Percentiles rank a stretch among this genome's conserved stretches.
Evolutionary conservation across 1,284 basidiomycete genomes (phyloP).

Genomic region (Mycena citricolor): DNA sequence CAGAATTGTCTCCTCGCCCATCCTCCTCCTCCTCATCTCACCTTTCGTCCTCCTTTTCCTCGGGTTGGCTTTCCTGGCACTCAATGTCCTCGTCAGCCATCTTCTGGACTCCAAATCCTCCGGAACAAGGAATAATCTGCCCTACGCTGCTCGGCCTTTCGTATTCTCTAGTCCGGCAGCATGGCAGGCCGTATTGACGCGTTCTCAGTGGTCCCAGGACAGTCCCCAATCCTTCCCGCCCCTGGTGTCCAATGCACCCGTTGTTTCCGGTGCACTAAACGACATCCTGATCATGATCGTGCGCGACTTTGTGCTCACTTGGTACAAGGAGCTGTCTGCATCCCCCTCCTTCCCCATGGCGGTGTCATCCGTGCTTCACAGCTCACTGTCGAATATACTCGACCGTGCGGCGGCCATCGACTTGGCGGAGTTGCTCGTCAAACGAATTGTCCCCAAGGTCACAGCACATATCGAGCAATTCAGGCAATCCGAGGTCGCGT

Average conservation of each 20-base stretch:
- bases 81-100: slow-evolving; percentile 57
- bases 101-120: slow-evolving; percentile 49
- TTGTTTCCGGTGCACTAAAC: slow-evolving; percentile 69
- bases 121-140: slow-evolving; percentile 36
- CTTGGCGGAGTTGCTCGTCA: slow-evolving; percentile 75
- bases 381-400: slow-evolving; percentile 59
- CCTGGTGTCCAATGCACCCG: slow-evolving; percentile 58
- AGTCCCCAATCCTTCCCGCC: slow-evolving; percentile 62
- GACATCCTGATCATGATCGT: slow-evolving; percentile 78
- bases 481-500: slow-evolving; percentile 84
- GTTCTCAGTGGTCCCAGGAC: slow-evolving; percentile 80
- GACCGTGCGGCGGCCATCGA: slow-evolving; percentile 64
- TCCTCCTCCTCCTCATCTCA: slow-evolving; percentile 62
- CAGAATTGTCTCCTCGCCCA: slow-evolving; percentile 61
- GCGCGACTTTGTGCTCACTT: slow-evolving; percentile 80
- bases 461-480: slow-evolving; percentile 90
- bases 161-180: slow-evolving; percentile 87
- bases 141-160: slow-evolving; percentile 63
- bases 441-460: slow-evolving; percentile 81
- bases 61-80: slow-evolving; percentile 48
- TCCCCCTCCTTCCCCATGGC: slow-evolving; percentile 87
- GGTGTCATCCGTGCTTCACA: slow-evolving; percentile 75
- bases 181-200: slow-evolving; percentile 84
- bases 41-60: slow-evolving; percentile 56
- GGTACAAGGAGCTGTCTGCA: slow-evolving; percentile 83